Conservation (phyloP, 208 protist genomes). For the Leishmania gerbilli region DNA sequence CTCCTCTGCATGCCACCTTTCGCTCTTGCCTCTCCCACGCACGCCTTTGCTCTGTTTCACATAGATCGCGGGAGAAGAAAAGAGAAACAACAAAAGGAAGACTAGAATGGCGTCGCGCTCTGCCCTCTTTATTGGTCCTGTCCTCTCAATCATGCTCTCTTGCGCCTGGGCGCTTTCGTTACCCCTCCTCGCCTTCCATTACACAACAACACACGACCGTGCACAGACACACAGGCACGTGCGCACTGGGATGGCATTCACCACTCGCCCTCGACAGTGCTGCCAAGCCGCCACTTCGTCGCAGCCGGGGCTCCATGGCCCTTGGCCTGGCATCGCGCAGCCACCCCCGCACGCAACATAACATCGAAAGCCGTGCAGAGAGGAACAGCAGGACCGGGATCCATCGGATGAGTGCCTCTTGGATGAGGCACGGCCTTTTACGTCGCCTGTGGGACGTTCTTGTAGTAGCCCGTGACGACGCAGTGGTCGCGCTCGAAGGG, state of each 20-base stretch:
- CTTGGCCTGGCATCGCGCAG: not conserved
- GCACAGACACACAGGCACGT: not conserved
- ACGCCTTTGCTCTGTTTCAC: not conserved
- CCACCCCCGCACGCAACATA: not conserved
- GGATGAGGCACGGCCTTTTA: not conserved
- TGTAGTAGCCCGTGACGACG: conserved; percentile 93
- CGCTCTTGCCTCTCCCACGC: not conserved
- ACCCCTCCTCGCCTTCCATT: not conserved
- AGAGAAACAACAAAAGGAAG: not conserved
- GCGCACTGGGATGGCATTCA: not conserved
- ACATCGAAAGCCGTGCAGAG: not conserved
- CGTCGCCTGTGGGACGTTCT: conserved; percentile 64
- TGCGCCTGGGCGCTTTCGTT: not conserved
- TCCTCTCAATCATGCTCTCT: not conserved
- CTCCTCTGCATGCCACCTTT: not conserved
- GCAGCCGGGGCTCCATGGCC: not conserved
- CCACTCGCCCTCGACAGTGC: not conserved
- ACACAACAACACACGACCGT: not conserved
- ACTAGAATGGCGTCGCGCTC: not conserved
- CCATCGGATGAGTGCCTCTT: not conserved
- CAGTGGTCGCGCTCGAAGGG: conserved; percentile 99
- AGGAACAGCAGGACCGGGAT: not conserved
- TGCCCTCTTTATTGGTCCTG: not conserved
- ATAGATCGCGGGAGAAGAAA: not conserved
- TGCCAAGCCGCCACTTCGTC: not conserved